Conservation (phyloP, 2,329 filamentous ascomycete genomes). For the Paracoccidioides brasiliensis region DNA sequence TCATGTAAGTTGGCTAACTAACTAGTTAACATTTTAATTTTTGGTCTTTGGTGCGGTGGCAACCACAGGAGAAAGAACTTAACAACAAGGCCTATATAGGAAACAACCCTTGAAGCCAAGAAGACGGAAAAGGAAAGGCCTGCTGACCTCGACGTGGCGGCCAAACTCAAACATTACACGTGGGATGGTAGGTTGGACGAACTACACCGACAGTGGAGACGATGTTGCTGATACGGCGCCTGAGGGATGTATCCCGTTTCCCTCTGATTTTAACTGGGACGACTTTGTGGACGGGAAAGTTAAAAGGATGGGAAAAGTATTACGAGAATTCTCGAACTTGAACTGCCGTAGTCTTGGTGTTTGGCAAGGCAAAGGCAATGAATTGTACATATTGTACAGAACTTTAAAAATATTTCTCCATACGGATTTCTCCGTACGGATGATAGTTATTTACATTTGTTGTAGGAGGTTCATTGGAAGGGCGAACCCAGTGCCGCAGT, state of each 20-base stretch:
- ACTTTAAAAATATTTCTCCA: too few species aligned
- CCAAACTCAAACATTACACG: background rate
- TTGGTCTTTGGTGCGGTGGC: too few species aligned
- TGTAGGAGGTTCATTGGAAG: too few species aligned
- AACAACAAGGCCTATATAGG: background rate
- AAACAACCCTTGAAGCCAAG: background rate
- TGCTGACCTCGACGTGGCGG: too few species aligned
- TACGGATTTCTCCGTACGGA: too few species aligned
- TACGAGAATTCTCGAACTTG: too few species aligned
- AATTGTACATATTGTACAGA: too few species aligned
- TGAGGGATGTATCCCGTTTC: background rate
- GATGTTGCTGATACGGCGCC: background rate
- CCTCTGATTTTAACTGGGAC: background rate
- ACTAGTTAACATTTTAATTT: too few species aligned
- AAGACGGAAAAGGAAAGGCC: background rate
- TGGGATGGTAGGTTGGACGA: background rate
- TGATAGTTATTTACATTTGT: too few species aligned
- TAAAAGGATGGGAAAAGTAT: background rate
- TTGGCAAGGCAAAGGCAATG: too few species aligned
- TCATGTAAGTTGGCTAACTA: constrained; percentile 6
- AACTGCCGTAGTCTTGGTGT: background rate
- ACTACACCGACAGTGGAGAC: background rate
- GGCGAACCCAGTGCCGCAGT: too few species aligned
- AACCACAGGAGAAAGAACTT: background rate
- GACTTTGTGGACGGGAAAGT: background rate